These are phyloP conservation scores for Gnomoniopsis smithogilvyi DNA, from an alignment of 2,329 filamentous ascomycete genomes.

Conservation along the genomic window DNA sequence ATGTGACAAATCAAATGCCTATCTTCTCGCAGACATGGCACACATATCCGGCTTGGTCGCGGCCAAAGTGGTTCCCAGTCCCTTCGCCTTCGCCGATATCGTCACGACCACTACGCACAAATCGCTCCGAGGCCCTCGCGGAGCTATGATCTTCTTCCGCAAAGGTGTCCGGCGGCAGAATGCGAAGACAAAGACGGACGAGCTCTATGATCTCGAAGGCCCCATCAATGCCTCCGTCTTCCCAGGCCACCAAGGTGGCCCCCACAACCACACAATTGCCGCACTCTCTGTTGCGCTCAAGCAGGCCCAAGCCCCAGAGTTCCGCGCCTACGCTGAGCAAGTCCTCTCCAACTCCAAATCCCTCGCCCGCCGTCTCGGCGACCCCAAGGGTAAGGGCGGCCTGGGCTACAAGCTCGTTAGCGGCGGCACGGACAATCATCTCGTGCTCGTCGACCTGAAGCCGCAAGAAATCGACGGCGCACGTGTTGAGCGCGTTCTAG, in stretches of 20 bases:
- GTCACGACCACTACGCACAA: slow-evolving; percentile 99
- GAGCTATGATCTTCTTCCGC: slow-evolving; percentile 98
- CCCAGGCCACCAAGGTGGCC: slow-evolving; percentile 95
- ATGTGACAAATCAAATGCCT: slow-evolving; percentile 86
- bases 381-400: slow-evolving; percentile 69
- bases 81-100: slow-evolving; percentile 86
- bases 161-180: slow-evolving; percentile 83
- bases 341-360: slow-evolving; percentile 90
- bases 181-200: slow-evolving; percentile 80
- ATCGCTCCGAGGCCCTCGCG: slow-evolving; percentile 88
- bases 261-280: slow-evolving; percentile 98
- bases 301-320: slow-evolving; percentile 85
- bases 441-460: slow-evolving; percentile 90
- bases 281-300: slow-evolving; percentile 91
- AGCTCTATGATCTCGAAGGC: slow-evolving; percentile 83
- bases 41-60: slow-evolving; percentile 95
- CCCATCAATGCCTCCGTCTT: slow-evolving; percentile 97
- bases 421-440: slow-evolving; percentile 95
- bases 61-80: slow-evolving; percentile 84
- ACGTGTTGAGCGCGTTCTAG: slow-evolving; percentile 84
- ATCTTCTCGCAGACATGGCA: slow-evolving; percentile 93
- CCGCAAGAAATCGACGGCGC: slow-evolving; percentile 83
- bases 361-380: slow-evolving; percentile 66
- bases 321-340: slow-evolving; percentile 87
- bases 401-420: slow-evolving; percentile 87